phyloP scores from a whole-genome alignment of 108 stramenopile genomes.

The Fragilariopsis cylindrus region DNA sequence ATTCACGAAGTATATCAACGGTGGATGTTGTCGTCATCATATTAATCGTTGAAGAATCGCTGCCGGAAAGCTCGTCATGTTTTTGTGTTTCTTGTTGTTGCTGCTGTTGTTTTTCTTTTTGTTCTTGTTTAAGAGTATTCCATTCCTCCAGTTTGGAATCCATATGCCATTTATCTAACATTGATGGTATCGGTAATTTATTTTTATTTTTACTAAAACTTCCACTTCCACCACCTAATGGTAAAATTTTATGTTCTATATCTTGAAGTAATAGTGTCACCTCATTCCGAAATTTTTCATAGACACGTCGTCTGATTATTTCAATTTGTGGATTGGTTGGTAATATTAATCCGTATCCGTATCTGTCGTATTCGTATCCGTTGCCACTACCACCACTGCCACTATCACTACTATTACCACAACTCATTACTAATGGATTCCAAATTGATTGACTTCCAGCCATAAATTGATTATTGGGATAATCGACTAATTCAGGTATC shows the following conservation, averaged over 20 bases:
- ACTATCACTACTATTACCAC: not conserved
- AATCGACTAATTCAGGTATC: slow-evolving; percentile 22
- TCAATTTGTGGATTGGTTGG: slow-evolving; percentile 69
- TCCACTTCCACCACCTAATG: not conserved
- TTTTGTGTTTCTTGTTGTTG: too few relatives aligned
- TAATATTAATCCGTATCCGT: not conserved
- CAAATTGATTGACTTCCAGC: slow-evolving; percentile 45
- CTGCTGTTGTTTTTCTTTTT: too few relatives aligned
- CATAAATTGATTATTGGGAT: slow-evolving; percentile 10
- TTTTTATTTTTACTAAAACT: slow-evolving; percentile 29
- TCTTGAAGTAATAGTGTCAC: slow-evolving; percentile 44
- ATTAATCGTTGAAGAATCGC: not conserved
- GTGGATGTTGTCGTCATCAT: slow-evolving; percentile 19
- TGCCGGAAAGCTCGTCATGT: not conserved
- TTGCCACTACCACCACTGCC: not conserved
- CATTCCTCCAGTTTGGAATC: slow-evolving; percentile 41
- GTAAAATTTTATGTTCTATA: not conserved
- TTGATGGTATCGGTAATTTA: slow-evolving; percentile 55
- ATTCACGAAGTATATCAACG: slow-evolving; percentile 14
- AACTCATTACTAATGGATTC: slow-evolving; percentile 40
- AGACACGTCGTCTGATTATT: slow-evolving; percentile 64
- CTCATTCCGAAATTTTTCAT: slow-evolving; percentile 71
- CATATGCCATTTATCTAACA: slow-evolving; percentile 70
- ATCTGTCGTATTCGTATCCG: not conserved
- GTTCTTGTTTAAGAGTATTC: not conserved